Evolutionary conservation across 352 stramenopile species (phyloP).

Genomic region (Phytophthora palmivora): DNA sequence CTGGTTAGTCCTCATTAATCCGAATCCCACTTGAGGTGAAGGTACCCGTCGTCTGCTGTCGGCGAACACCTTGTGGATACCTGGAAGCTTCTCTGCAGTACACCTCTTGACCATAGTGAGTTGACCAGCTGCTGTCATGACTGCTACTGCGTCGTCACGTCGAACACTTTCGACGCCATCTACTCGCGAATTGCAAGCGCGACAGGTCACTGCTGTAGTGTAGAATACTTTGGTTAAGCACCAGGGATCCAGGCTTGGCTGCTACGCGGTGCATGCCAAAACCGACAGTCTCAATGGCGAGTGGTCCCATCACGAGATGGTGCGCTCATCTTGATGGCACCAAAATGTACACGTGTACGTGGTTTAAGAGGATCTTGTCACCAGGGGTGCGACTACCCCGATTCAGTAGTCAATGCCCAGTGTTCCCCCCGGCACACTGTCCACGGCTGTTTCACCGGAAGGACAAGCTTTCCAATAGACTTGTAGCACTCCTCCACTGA

Average conservation of each 20-base stretch:
- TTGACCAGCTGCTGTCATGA: neutral
- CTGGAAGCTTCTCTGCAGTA: constrained; percentile 5
- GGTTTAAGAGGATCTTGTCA: neutral
- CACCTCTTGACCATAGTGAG: constrained; percentile 6
- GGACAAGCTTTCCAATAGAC: constrained; percentile 12
- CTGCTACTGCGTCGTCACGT: constrained; percentile 6
- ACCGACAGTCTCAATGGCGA: neutral
- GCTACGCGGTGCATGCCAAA: neutral
- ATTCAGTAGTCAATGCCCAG: too few species aligned
- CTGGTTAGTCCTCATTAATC: constrained; percentile 3
- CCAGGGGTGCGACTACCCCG: constrained; percentile 12
- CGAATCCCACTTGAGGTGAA: constrained; percentile 9
- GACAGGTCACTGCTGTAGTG: neutral
- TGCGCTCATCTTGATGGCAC: constrained; percentile 16
- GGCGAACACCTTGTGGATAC: constrained; percentile 9
- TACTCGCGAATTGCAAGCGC: too few species aligned
- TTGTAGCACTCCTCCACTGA: constrained; percentile 1
- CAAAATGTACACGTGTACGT: neutral
- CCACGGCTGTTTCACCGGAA: constrained; percentile 22
- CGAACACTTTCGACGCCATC: neutral
- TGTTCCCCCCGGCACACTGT: constrained; percentile 16
- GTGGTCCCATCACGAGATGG: too few species aligned
- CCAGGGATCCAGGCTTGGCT: neutral
- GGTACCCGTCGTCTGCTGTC: constrained; percentile 21
- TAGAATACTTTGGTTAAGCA: neutral